phyloP scores from a whole-genome alignment of 768 basidiomycete genomes.

The Lentinula lateritia region DNA sequence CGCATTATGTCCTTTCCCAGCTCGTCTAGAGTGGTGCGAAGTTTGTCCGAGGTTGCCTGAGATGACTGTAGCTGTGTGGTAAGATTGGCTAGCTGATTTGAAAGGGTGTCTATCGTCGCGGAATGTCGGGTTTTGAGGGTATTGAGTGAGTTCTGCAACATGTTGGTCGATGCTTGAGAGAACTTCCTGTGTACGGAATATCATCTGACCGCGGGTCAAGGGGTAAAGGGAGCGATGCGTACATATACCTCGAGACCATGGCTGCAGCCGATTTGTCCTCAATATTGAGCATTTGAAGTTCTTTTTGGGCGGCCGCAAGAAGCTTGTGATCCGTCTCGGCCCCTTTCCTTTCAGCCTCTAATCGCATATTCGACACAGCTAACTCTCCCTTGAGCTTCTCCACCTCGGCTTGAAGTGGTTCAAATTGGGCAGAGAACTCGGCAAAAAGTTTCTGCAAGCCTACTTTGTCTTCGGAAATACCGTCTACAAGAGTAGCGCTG shows the following conservation, averaged over 20 bases:
- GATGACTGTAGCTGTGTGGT: slow-evolving; percentile 39
- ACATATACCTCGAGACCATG: slow-evolving; percentile 87
- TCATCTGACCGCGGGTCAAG: not conserved
- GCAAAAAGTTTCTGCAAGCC: slow-evolving; percentile 41
- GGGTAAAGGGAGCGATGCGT: slow-evolving; percentile 17
- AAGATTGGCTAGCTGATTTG: slow-evolving; percentile 40
- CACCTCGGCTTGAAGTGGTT: slow-evolving; percentile 38
- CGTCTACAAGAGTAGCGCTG: slow-evolving; percentile 23
- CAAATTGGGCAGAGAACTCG: slow-evolving; percentile 45
- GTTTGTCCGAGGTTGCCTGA: slow-evolving; percentile 34
- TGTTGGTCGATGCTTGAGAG: slow-evolving; percentile 67
- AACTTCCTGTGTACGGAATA: slow-evolving; percentile 55
- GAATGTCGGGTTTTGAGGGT: slow-evolving; percentile 57
- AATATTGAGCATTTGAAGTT: slow-evolving; percentile 48
- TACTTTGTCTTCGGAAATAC: slow-evolving; percentile 42
- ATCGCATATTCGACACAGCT: slow-evolving; percentile 31
- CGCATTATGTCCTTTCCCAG: slow-evolving; percentile 65
- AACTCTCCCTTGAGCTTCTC: slow-evolving; percentile 38
- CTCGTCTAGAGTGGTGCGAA: slow-evolving; percentile 64
- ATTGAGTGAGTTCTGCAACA: slow-evolving; percentile 56
- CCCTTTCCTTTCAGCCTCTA: slow-evolving; percentile 40
- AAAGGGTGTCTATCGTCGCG: slow-evolving; percentile 53
- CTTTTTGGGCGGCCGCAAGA: slow-evolving; percentile 39
- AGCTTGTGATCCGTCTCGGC: slow-evolving; percentile 37
- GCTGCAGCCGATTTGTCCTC: slow-evolving; percentile 76